These are phyloP conservation scores for Aegilops tauschii DNA, from an alignment of 176 grass and related monocot genomes.

Conservation along the genomic window DNA sequence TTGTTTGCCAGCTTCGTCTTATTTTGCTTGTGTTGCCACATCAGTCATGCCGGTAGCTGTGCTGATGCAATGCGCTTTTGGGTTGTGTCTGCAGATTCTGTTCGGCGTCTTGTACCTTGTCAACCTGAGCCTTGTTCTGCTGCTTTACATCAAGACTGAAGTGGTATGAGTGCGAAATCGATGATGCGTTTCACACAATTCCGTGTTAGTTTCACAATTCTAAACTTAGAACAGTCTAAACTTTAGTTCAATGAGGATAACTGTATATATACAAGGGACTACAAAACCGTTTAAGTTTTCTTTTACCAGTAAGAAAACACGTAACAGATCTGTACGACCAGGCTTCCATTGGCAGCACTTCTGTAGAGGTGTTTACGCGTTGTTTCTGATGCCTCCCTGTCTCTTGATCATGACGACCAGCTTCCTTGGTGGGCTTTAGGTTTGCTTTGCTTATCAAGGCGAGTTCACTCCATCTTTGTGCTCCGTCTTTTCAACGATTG, in stretches of 20 bases:
- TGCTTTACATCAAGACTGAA: slow-evolving; percentile 81
- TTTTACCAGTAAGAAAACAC: not conserved
- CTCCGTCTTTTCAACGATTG: slow-evolving; percentile 96
- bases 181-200: not conserved
- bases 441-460: slow-evolving; percentile 95
- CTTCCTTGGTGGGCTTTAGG: slow-evolving; percentile 94
- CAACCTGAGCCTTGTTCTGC: slow-evolving; percentile 67
- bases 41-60: not conserved
- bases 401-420: slow-evolving; percentile 46
- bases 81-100: slow-evolving; percentile 67
- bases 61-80: slow-evolving; percentile 3
- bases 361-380: not conserved
- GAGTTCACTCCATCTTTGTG: slow-evolving; percentile 89
- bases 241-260: not conserved
- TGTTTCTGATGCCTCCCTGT: slow-evolving; percentile 19
- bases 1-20: not conserved
- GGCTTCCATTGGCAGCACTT: not conserved
- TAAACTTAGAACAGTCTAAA: no score
- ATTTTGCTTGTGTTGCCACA: not conserved
- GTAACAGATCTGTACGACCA: not conserved
- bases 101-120: slow-evolving; percentile 74
- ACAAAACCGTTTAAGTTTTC: not conserved
- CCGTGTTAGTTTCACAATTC: not conserved
- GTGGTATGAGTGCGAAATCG: slow-evolving; percentile 53
- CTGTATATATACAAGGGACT: not conserved